phyloP scores from a whole-genome alignment of 495 filamentous ascomycete species.

The Hypoxylon rickii region DNA sequence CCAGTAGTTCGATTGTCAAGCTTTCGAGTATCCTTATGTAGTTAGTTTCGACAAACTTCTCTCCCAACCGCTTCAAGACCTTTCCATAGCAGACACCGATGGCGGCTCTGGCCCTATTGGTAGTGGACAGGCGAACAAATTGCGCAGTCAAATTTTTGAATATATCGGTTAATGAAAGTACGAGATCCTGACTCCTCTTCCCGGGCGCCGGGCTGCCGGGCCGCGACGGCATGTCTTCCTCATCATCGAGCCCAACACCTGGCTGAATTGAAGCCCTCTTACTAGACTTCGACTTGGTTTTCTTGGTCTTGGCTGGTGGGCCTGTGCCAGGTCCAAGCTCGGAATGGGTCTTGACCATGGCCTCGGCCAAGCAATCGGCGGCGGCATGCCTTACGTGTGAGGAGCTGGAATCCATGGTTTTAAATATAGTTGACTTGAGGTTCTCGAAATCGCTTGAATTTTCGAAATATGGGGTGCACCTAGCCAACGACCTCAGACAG shows the following conservation, averaged over 20 bases:
- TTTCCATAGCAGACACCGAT: conserved; percentile 87
- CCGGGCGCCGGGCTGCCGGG: conserved; percentile 71
- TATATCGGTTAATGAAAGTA: conserved; percentile 77
- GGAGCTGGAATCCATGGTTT: conserved; percentile 78
- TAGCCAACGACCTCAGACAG: conserved; percentile 75
- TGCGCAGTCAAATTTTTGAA: conserved; percentile 80
- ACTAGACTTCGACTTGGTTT: conserved; percentile 68
- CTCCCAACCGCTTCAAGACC: conserved; percentile 72
- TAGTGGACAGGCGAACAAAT: conserved; percentile 79
- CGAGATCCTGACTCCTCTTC: conserved; percentile 71
- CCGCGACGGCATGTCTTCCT: conserved; percentile 75
- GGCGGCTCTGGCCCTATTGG: conserved; percentile 78
- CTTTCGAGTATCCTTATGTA: conserved; percentile 82
- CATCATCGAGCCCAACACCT: conserved; percentile 62
- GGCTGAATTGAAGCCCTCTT: conserved; percentile 67
- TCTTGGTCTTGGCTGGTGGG: conserved; percentile 67
- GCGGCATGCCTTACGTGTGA: conserved; percentile 78
- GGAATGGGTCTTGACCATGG: conserved; percentile 79
- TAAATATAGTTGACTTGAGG: conserved; percentile 77
- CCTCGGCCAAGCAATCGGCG: conserved; percentile 80
- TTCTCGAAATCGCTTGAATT: conserved; percentile 92
- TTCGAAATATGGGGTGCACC: conserved; percentile 77
- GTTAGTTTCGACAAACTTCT: conserved; percentile 74
- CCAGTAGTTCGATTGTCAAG: conserved; percentile 77
- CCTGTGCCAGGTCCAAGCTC: conserved; percentile 59